A percentile compares a stretch with the other conserved stretches of the same genome.
Evolutionary conservation across 2,329 filamentous ascomycete genomes (phyloP).

Genomic region (Penicillium thymicola): DNA sequence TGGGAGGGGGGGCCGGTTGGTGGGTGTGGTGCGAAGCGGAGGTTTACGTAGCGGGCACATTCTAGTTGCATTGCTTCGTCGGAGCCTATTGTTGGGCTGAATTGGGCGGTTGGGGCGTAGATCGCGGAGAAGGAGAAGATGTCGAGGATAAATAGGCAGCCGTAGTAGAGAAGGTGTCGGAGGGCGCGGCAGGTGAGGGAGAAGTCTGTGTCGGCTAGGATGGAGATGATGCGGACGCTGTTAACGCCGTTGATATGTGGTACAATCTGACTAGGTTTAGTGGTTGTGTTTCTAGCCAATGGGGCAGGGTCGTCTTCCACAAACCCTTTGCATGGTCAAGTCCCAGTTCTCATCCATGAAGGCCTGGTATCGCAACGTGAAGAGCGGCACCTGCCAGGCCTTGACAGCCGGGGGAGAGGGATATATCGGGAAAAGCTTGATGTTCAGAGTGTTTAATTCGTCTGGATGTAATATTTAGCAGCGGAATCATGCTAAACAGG

Average conservation of each 20-base stretch:
- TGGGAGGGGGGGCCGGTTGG: conserved; percentile 30
- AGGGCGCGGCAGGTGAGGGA: conserved; percentile 82
- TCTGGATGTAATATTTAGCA: conserved; percentile 50
- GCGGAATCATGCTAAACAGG: neutral
- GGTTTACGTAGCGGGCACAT: conserved; percentile 78
- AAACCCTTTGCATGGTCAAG: conserved; percentile 50
- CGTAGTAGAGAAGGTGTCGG: conserved; percentile 88
- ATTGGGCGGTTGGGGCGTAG: conserved; percentile 77
- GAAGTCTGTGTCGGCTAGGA: conserved; percentile 79
- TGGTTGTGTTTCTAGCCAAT: neutral
- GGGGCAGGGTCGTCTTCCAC: neutral
- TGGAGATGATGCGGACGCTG: conserved; percentile 81
- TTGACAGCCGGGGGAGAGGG: conserved; percentile 72
- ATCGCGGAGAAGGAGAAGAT: conserved; percentile 93
- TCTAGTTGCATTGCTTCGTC: conserved; percentile 80
- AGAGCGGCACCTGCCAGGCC: conserved; percentile 86
- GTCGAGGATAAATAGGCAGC: conserved; percentile 83
- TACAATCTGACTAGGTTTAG: conserved; percentile 56
- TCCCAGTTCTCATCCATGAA: conserved; percentile 57
- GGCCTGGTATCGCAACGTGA: conserved; percentile 55
- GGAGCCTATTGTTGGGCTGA: conserved; percentile 70
- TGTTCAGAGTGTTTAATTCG: conserved; percentile 89
- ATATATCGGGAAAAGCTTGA: conserved; percentile 89
- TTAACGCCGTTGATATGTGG: conserved; percentile 87
- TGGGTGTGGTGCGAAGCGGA: conserved; percentile 41